Percentiles rank a stretch among this genome's conserved stretches.
phyloP scores from a whole-genome alignment of 2,329 filamentous ascomycete species.

The Emergomyces pasteurianus region DNA sequence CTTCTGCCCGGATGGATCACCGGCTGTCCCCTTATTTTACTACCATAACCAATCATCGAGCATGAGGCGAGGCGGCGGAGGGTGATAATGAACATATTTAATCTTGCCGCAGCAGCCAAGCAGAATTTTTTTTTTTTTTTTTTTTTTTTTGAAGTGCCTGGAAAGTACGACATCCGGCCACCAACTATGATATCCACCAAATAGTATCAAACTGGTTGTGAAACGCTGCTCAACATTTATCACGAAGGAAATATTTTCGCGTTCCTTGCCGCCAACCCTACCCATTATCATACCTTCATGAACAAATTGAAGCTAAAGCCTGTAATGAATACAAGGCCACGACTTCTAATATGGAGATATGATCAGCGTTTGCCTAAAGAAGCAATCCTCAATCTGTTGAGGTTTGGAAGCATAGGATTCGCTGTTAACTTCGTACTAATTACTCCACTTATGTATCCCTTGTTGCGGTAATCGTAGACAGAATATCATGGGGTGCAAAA shows the following conservation, averaged over 20 bases:
- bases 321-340: background rate
- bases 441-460: background rate
- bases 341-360: background rate
- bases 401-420: background rate
- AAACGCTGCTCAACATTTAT: background rate
- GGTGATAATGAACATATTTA: background rate
- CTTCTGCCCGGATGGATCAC: background rate
- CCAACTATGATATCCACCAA: background rate
- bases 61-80: background rate
- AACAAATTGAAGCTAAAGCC: background rate
- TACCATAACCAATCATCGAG: background rate
- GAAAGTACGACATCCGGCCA: background rate
- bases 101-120: background rate
- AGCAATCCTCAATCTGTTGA: background rate
- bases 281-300: background rate
- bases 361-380: background rate
- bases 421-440: background rate
- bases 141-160: background rate
- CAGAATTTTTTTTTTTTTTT: background rate
- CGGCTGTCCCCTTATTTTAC: conserved; percentile 1
- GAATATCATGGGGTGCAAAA: background rate
- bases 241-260: background rate
- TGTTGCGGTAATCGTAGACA: background rate
- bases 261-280: background rate
- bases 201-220: background rate